phyloP scores from a whole-genome alignment of 2,329 filamentous ascomycete genomes.

The Graphilbum sp. region DNA sequence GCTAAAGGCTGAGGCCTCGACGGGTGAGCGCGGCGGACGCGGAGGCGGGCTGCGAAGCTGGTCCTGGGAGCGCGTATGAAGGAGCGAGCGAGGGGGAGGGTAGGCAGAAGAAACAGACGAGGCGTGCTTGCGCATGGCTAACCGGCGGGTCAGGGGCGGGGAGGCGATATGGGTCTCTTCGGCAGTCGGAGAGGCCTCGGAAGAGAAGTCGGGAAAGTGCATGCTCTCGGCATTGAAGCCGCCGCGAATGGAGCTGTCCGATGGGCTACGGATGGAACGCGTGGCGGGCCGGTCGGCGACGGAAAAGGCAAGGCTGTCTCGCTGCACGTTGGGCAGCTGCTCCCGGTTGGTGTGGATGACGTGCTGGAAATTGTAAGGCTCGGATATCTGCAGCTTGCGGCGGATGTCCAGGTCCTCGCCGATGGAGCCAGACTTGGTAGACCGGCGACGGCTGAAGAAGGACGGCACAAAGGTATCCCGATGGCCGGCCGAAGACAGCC shows the following conservation, averaged over 20 bases:
- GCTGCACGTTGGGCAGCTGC: conserved; percentile 23
- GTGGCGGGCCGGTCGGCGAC: conserved; percentile 2
- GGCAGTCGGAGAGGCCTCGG: conserved; percentile 19
- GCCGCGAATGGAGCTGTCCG: conserved; percentile 18
- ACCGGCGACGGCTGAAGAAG: conserved; percentile 34
- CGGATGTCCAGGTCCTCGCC: conserved; percentile 14
- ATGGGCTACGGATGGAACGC: conserved; percentile 9
- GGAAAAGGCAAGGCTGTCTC: conserved; percentile 26
- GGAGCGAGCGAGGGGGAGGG: conserved; percentile 19
- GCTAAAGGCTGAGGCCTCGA: conserved; percentile 16
- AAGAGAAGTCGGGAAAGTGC: conserved; percentile 32
- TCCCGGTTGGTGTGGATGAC: conserved; percentile 41
- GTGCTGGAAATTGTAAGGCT: conserved; percentile 51
- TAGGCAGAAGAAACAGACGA: conserved; percentile 9
- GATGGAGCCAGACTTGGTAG: conserved; percentile 15
- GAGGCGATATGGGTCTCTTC: conserved; percentile 1
- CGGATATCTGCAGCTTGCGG: conserved; percentile 38
- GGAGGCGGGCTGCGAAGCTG: conserved; percentile 30
- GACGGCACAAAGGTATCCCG: conserved; percentile 29
- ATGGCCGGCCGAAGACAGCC: conserved; percentile 5
- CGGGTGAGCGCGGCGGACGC: conserved; percentile 32
- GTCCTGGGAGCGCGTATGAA: conserved; percentile 31
- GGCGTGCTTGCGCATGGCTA: conserved; percentile 13
- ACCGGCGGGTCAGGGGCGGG: conserved; percentile 5
- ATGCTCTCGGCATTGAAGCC: conserved; percentile 24